Conservation (phyloP, 225 moss, liverwort and hornwort genomes). For the Sphagnum contortum region DNA sequence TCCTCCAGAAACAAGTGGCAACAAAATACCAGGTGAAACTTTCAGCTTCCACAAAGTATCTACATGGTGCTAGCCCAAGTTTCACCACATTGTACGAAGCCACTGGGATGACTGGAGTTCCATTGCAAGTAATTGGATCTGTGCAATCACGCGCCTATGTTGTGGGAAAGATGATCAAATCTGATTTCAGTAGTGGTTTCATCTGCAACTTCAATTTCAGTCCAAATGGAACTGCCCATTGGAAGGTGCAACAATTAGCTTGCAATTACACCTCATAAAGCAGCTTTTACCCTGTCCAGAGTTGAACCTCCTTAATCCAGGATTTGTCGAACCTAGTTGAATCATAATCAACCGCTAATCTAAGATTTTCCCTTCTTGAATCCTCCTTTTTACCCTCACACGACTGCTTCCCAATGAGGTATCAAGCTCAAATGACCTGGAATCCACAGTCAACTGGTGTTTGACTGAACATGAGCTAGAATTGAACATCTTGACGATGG, state of each 20-base stretch:
- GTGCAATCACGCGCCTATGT: constrained; percentile 56
- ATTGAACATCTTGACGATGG: no score
- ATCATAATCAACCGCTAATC: no score
- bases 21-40: constrained; percentile 27
- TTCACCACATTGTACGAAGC: constrained; percentile 38
- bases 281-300: not conserved
- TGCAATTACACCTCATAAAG: constrained; percentile 11
- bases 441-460: no score
- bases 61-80: constrained; percentile 78
- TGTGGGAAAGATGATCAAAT: constrained; percentile 61
- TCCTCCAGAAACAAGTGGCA: constrained; percentile 35
- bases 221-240: constrained; percentile 25
- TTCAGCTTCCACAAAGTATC: constrained; percentile 34
- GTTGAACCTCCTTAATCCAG: no score
- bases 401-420: constrained; percentile 2
- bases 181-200: constrained; percentile 46
- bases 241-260: constrained; percentile 43
- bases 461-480: no score
- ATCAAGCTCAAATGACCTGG: no score
- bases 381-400: not conserved
- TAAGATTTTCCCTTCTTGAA: not conserved
- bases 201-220: constrained; percentile 41
- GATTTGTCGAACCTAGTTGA: no score
- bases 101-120: constrained; percentile 21
- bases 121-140: constrained; percentile 37